Percentiles rank a stretch among this genome's conserved stretches.
Evolutionary conservation across 768 basidiomycete species (phyloP).

Genomic region (Tylopilus felleus): DNA sequence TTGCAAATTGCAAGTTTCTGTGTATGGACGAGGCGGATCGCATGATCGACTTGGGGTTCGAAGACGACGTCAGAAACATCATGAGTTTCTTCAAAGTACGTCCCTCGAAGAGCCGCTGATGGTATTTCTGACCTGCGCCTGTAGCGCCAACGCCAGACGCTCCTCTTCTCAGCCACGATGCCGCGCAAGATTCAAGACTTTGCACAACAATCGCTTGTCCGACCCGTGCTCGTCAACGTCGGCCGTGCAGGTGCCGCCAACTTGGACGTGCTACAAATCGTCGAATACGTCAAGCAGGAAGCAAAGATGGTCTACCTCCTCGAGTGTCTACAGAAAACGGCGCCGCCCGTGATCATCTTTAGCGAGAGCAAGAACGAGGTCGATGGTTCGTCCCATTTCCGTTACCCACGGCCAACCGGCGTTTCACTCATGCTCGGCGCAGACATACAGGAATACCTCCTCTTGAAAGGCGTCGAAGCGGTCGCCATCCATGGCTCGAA

Average conservation of each 20-base stretch:
- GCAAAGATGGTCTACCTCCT: conserved; percentile 99
- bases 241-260: conserved; percentile 98
- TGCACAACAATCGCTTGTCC: conserved; percentile 93
- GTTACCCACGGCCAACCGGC: background rate
- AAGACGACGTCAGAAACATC: conserved; percentile 97
- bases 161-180: conserved; percentile 99
- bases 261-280: conserved; percentile 92
- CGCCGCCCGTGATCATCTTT: conserved; percentile 96
- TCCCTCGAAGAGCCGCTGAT: background rate
- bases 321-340: conserved; percentile 97
- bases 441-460: conserved; percentile 98
- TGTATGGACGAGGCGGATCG: conserved; percentile 99
- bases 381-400: conserved; percentile 61
- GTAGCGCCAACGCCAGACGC: conserved; percentile 92
- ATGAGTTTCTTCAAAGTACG: conserved; percentile 98
- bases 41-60: conserved; percentile 99
- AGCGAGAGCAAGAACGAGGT: conserved; percentile 99
- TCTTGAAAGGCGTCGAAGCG: conserved; percentile 96
- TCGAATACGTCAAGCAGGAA: conserved; percentile 99
- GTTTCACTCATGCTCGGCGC: conserved; percentile 2
- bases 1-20: conserved; percentile 91
- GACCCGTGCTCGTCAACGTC: conserved; percentile 93
- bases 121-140: background rate
- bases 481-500: conserved; percentile 99
- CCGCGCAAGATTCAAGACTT: conserved; percentile 99